Evolutionary conservation across 345 rosid species (phyloP), one percentile per base, ranked within the genome.

Genomic region (Noccaea bulbosa): DNA sequence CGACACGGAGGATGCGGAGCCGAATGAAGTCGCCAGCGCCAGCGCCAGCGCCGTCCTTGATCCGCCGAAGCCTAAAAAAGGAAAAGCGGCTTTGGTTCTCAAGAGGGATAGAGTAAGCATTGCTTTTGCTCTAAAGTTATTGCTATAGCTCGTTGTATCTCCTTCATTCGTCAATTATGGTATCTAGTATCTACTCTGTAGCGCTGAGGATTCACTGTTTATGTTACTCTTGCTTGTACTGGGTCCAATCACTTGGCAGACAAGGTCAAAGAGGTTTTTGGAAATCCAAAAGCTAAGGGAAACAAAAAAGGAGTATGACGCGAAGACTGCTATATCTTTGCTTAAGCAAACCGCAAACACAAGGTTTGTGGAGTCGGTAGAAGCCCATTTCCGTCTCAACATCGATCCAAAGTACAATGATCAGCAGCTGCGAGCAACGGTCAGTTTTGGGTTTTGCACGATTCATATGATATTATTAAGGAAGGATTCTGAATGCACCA

Each of bases 321-420:
- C 84, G 69, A 82, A 54, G 71, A 72, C 98, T 22, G 93, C 98
- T 24, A 79, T 94, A 59, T 85, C 97, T 65, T 78, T 94, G 83
- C 71, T 91, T 17, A 94, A 94, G 80, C 80, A 88, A 73, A 87
- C 76, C 78, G 71, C 93, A 16, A 84, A 71, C 59, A 75, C 85
- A 27, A 89, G 83, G 84, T 94, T 94, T 73, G 93, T 86, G 5
- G 98, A 89, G 84, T 83, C 97, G 24, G 84, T 77, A 27, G 99
- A 94, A 88, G 96, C 93, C 53, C 99, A 94, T 87, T 94, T 94
- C 79, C 93, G 96, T 52, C 93, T 94, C 46, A 89, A 94, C 81
- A 91, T 91, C 47, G 97, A 91, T 75, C 98, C 99, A 6, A 94
- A 94, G 78, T 91, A 91, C 65, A 91, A 91, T 47, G 99, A 94